These are phyloP conservation scores for Ustilago bromivora DNA, from an alignment of 1,284 basidiomycete genomes.

Conservation along the genomic window DNA sequence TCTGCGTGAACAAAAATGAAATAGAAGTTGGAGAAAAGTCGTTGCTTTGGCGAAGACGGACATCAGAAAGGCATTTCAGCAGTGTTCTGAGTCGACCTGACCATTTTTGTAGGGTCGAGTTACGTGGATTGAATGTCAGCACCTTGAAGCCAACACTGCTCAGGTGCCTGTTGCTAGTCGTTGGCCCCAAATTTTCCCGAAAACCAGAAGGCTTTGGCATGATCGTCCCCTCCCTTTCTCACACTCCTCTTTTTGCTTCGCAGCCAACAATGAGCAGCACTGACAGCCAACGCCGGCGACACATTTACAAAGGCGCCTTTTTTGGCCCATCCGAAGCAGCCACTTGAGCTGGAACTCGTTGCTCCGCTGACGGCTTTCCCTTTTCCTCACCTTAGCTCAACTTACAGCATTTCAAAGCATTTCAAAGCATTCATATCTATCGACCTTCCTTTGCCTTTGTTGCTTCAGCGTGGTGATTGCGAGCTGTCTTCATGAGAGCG, in stretches of 20 bases:
- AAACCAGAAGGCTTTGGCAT: not conserved
- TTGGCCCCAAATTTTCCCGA: conserved; percentile 10
- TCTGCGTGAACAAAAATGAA: conserved; percentile 16
- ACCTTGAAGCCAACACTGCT: not conserved
- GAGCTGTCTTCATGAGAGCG: not conserved
- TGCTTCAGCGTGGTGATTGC: not conserved
- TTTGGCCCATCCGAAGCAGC: conserved; percentile 1
- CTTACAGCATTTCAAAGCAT: too few species aligned
- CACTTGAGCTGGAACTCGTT: not conserved
- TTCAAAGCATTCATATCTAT: not conserved
- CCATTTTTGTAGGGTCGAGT: not conserved
- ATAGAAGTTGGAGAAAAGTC: conserved; percentile 5
- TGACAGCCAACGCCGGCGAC: conserved; percentile 6
- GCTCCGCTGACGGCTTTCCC: conserved; percentile 1
- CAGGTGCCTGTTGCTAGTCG: not conserved
- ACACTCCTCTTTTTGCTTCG: not conserved
- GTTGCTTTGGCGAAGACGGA: not conserved
- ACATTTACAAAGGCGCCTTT: conserved; percentile 2
- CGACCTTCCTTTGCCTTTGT: not conserved
- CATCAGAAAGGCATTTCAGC: not conserved
- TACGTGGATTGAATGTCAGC: not conserved
- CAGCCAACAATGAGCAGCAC: not conserved
- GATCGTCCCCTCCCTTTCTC: not conserved
- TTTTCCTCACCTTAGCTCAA: not conserved
- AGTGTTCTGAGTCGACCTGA: not conserved